Evolutionary conservation across 108 stramenopile genomes (phyloP).

Genomic region (Phaeodactylum tricornutum): DNA sequence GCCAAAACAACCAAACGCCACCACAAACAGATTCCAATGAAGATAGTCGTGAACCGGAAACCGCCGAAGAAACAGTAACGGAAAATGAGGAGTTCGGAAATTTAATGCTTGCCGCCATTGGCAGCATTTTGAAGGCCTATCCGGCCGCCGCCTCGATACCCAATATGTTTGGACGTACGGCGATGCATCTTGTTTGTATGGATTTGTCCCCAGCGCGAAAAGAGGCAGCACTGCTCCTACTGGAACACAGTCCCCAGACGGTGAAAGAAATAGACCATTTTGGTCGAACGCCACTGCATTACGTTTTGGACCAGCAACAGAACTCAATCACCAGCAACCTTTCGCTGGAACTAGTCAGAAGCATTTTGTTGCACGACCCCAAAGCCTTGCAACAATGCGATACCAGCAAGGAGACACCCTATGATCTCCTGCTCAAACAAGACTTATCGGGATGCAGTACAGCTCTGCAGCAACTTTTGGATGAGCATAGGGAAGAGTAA

Average conservation of each 20-base stretch:
- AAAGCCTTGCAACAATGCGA: neutral
- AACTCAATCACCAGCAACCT: neutral
- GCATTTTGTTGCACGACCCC: neutral
- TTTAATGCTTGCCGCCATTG: slow-evolving; percentile 1
- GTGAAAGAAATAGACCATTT: slow-evolving; percentile 1
- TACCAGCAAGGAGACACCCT: neutral
- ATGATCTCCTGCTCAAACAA: no score
- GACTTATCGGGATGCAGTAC: no score
- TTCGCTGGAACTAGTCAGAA: neutral
- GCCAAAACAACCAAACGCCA: neutral
- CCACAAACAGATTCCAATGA: neutral
- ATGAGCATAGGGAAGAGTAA: no score
- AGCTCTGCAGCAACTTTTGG: no score
- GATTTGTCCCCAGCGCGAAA: neutral
- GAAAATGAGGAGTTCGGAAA: neutral
- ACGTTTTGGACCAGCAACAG: neutral
- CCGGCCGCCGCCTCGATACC: slow-evolving; percentile 5
- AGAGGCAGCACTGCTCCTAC: neutral
- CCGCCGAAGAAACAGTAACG: neutral
- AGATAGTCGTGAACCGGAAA: neutral
- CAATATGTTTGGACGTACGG: slow-evolving; percentile 36
- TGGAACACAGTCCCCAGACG: neutral
- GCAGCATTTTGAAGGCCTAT: slow-evolving; percentile 7
- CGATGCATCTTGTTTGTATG: slow-evolving; percentile 39
- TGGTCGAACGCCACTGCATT: slow-evolving; percentile 9